Conservation (phyloP, 345 rosid genomes). For the Physaria fendleri region DNA sequence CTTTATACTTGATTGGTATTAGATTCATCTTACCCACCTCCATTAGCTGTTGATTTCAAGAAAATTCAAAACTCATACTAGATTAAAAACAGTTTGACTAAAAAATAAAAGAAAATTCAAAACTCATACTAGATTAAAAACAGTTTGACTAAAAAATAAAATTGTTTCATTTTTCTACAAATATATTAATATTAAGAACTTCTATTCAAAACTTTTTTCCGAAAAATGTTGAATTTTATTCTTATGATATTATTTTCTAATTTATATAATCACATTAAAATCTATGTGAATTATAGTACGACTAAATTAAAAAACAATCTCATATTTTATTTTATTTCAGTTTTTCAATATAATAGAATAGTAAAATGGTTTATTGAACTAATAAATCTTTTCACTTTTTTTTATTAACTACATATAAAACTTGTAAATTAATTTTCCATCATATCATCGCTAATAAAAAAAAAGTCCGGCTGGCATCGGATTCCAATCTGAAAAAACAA, state of each 20-base stretch:
- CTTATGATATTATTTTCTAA: not conserved
- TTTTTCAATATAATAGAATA: not conserved
- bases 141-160: not conserved
- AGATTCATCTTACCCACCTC: constrained; percentile 36
- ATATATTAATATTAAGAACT: not conserved
- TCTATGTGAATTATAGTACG: not conserved
- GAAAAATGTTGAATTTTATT: not conserved
- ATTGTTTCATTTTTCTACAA: not conserved
- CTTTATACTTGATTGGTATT: constrained; percentile 36
- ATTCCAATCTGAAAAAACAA: not conserved
- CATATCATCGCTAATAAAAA: not conserved
- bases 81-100: not conserved
- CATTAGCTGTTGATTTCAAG: constrained; percentile 22
- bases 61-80: constrained; percentile 3
- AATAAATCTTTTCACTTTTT: not conserved
- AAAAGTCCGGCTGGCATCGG: not conserved
- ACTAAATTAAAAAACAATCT: not conserved
- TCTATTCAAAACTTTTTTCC: not conserved
- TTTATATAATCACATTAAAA: not conserved
- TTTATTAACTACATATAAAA: too few species aligned
- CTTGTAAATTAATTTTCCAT: not conserved
- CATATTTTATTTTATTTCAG: not conserved
- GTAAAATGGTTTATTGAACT: not conserved
- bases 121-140: not conserved
- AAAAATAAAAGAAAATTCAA: constrained; percentile 1